Evolutionary conservation across 208 protist genomes (phyloP), one percentile per base, ranked within the genome.

Genomic region (Wallacemonas sp.): DNA sequence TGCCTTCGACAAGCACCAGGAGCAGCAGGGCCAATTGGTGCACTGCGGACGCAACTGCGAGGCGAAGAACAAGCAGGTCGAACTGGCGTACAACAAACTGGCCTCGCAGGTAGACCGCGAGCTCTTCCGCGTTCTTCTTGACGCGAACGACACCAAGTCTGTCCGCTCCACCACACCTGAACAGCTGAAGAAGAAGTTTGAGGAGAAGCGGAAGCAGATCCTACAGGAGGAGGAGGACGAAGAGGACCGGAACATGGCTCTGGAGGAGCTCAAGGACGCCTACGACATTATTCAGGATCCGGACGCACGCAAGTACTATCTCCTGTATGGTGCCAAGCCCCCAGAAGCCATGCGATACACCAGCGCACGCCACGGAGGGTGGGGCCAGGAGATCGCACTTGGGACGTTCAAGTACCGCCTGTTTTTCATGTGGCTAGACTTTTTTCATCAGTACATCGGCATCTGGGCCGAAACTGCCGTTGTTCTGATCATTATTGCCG

Each of bases 291-390:
- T 95, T 44, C 74, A 87, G 18, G 79, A 91, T 64, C 76, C 87
- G 33, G 90, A 96, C 26, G 87, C 87, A 3, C 69, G 84, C 42
- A 91, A 88, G 72, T 97, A 94, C 76, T 97, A 97, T 76, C 76
- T 94, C 41, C 75, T 97, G 18, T 97, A 97, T 66, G 92, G 89
- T 18, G 71, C 74, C 18, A 94, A 92, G 65, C 88, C 92, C 16
- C 92, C 92, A 20, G 87, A 91, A 72, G 54, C 82, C 46, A 95
- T 97, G 92, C 85, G 87, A 33, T 74, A 92, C 65, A 67, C 85
- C 12, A 87, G 84, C 52, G 74, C 87, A 20, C 76, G 81, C 31
- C 81, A 91, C 57, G 92, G 92, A 45, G 92, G 92, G 16, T 93
- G 86, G 89, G 92, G 92, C 31, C 89, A 94, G 74, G 87, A 95